phyloP scores from a whole-genome alignment of 768 basidiomycete species.

The Aureoboletus auriporus region DNA sequence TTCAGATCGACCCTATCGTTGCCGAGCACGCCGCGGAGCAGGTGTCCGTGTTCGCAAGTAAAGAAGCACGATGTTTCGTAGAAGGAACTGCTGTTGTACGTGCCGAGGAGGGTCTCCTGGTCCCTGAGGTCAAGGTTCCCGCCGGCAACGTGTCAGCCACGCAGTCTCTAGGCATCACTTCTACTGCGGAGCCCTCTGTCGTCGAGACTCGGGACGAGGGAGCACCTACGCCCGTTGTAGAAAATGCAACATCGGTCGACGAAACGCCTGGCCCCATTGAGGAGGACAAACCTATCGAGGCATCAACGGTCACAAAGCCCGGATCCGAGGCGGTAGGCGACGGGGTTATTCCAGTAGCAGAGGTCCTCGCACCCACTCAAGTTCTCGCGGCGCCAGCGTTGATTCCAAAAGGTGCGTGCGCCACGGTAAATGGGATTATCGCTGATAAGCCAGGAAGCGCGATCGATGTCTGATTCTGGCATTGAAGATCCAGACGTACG shows the following conservation, averaged over 20 bases:
- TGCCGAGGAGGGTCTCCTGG: background rate
- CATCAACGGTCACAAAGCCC: background rate
- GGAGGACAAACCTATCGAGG: background rate
- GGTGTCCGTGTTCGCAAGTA: background rate
- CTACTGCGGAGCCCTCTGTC: too few relatives aligned
- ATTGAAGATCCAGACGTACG: too few relatives aligned
- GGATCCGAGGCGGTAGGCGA: background rate
- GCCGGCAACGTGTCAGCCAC: background rate
- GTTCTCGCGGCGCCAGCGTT: background rate
- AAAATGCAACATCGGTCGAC: background rate
- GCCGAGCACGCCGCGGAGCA: conserved; percentile 6
- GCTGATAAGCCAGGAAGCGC: background rate
- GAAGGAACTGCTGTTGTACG: background rate
- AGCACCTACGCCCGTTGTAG: background rate
- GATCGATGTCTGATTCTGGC: background rate
- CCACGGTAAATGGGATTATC: conserved; percentile 1
- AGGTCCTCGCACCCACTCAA: conserved; percentile 6
- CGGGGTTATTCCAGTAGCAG: background rate
- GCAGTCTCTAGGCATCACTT: background rate
- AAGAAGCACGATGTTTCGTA: conserved; percentile 1
- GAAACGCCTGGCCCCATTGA: conserved; percentile 4
- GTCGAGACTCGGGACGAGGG: background rate
- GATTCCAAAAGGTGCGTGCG: conserved; percentile 2
- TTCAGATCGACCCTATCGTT: background rate
- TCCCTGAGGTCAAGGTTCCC: background rate